phyloP scores from a whole-genome alignment of 2,329 filamentous ascomycete species.

The Fusarium sp. region DNA sequence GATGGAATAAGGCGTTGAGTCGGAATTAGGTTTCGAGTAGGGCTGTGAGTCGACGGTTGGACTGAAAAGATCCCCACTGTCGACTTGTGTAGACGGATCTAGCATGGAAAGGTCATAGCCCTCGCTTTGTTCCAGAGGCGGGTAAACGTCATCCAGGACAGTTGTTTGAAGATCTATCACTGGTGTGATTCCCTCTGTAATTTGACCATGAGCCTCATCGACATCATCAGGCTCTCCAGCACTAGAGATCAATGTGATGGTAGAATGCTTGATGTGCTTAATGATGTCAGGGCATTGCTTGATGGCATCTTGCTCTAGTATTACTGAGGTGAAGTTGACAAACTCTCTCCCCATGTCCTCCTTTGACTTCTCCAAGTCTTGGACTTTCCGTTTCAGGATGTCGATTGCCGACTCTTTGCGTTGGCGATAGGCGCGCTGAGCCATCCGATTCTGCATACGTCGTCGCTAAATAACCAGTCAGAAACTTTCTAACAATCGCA shows the following conservation, averaged over 20 bases:
- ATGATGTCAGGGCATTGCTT: constrained; percentile 4
- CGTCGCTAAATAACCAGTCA: background rate
- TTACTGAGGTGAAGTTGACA: constrained; percentile 1
- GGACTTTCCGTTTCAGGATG: constrained; percentile 6
- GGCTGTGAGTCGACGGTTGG: background rate
- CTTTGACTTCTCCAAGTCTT: background rate
- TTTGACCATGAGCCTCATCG: background rate
- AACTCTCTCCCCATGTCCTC: constrained; percentile 10
- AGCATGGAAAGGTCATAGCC: background rate
- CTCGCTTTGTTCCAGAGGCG: rapidly evolving
- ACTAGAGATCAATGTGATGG: constrained; percentile 5
- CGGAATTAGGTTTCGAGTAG: background rate
- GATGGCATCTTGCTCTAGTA: constrained; percentile 4
- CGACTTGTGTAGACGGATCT: background rate
- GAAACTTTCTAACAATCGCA: too few species aligned
- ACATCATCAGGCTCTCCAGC: background rate
- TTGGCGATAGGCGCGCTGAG: constrained; percentile 21
- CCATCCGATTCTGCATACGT: constrained; percentile 22
- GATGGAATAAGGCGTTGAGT: background rate
- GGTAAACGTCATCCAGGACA: background rate
- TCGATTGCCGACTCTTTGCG: constrained; percentile 23
- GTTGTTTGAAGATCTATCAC: rapidly evolving
- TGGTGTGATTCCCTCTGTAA: background rate
- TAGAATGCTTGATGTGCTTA: constrained; percentile 11
- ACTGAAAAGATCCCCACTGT: background rate